phyloP scores from a whole-genome alignment of 768 basidiomycete species.

The Collybia mongolica region DNA sequence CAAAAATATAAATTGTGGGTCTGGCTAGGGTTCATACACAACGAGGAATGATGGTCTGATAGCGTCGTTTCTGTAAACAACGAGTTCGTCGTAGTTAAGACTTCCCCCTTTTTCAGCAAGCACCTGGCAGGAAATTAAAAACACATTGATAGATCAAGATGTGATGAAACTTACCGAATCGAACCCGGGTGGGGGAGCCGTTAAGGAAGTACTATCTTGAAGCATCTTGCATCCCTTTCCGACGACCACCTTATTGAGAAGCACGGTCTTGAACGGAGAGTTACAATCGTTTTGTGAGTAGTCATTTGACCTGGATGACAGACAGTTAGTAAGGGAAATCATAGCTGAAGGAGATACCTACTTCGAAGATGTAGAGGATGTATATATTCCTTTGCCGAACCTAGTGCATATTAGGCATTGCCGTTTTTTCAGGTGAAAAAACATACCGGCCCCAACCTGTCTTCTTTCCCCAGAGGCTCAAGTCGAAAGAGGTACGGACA shows the following conservation, averaged over 20 bases:
- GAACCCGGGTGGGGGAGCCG: constrained; percentile 58
- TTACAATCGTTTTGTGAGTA: constrained; percentile 60
- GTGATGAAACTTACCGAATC: constrained; percentile 53
- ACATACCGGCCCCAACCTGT: constrained; percentile 69
- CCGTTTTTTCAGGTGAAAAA: not conserved
- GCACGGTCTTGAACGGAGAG: constrained; percentile 58
- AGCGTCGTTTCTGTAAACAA: constrained; percentile 71
- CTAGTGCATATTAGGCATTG: constrained; percentile 25
- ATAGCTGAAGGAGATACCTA: constrained; percentile 20
- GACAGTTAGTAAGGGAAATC: not conserved
- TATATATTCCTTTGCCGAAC: constrained; percentile 72
- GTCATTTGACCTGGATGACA: constrained; percentile 53
- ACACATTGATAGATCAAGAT: not conserved
- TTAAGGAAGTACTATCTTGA: constrained; percentile 53
- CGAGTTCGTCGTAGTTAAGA: constrained; percentile 69
- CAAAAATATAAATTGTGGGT: not conserved
- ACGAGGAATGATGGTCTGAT: constrained; percentile 72
- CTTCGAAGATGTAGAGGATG: constrained; percentile 80
- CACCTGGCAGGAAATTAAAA: constrained; percentile 38
- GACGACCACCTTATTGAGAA: constrained; percentile 74
- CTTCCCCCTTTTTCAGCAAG: constrained; percentile 66
- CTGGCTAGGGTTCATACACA: constrained; percentile 53
- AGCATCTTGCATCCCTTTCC: constrained; percentile 69
- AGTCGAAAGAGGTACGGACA: constrained; percentile 60
- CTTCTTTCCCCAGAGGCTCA: constrained; percentile 65